Evolutionary conservation across 768 basidiomycete genomes (phyloP), one percentile per base, ranked within the genome.

Genomic region (Termitomyces sp.): DNA sequence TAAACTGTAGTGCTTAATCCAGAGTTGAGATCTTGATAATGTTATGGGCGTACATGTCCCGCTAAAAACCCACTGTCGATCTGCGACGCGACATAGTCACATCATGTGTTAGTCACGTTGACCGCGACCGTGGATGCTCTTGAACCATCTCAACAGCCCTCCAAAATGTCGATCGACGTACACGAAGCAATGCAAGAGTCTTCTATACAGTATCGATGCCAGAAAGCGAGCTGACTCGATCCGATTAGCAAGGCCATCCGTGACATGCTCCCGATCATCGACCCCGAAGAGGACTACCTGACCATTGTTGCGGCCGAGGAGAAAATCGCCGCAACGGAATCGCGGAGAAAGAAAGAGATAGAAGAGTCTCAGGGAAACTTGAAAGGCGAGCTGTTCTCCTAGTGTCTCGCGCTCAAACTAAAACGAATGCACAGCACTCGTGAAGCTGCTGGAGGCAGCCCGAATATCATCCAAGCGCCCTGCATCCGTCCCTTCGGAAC

Each of bases 221-320:
- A 14, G 17, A 11, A 21, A 25, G 25, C 37, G 32, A 23, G 11
- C 41, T 54, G 52, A 56, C 27, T 31, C 46, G 11, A 16, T 17
- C 8, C 25, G 16, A 23, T 46, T 59, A 90, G 89, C 48, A 84
- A 85, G 61, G 81, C 86, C 17, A 83, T 90, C 45, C 79, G 77
- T 60, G 85, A 84, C 58, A 88, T 91, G 81, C 73, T 81, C 32
- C 78, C 81, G 4, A 84, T 90, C 56, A 88, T 92, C 54, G 85
- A 89, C 64, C 87, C 89, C 11, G 85, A 87, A 42, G 88, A 90
- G 53, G 90, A 92, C 69, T 90, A 84, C 66, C 72, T 87, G 56
- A 86, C 87, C 12, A 89, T 92, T 48, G 83, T 85, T 16, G 82
- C 80, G 7, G 85, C 89, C 8, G 88, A 92, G 62, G 84, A 90